Percentiles rank a stretch among this genome's conserved stretches.
These are phyloP conservation scores for Pterulicium gracile DNA, from an alignment of 1,284 basidiomycete genomes.

Conservation along the genomic window DNA sequence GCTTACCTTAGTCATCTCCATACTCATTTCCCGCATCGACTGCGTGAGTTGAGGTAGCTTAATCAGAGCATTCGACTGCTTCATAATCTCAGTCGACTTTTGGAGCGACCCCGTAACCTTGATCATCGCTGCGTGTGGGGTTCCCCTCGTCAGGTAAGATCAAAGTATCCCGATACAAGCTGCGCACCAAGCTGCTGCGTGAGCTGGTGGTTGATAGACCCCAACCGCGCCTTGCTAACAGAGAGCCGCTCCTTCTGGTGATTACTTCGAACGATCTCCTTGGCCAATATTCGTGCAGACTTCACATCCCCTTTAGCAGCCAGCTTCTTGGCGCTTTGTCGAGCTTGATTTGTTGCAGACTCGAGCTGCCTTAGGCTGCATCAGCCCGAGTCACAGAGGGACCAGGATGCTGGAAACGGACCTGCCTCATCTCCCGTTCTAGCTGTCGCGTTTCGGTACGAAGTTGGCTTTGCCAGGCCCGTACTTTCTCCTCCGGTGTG, in stretches of 20 bases:
- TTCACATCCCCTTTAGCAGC: conserved; percentile 90
- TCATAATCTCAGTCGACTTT: conserved; percentile 99
- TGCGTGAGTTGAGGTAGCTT: conserved; percentile 89
- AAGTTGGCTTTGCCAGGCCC: conserved; percentile 81
- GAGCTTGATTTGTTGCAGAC: conserved; percentile 71
- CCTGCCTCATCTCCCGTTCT: conserved; percentile 91
- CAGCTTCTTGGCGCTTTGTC: conserved; percentile 78
- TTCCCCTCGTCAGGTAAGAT: not conserved
- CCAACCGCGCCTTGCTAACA: conserved; percentile 87
- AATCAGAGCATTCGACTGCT: conserved; percentile 85
- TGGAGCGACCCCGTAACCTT: conserved; percentile 96
- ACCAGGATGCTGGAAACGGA: conserved; percentile 28
- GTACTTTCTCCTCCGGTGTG: conserved; percentile 84
- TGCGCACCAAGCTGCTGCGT: conserved; percentile 85
- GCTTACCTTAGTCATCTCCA: conserved; percentile 95
- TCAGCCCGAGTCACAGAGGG: conserved; percentile 14
- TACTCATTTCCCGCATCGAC: conserved; percentile 94
- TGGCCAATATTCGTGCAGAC: conserved; percentile 85
- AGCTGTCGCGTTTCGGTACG: conserved; percentile 71
- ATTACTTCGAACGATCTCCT: conserved; percentile 89
- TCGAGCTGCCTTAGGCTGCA: conserved; percentile 53
- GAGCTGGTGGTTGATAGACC: conserved; percentile 87
- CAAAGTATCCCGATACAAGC: not conserved
- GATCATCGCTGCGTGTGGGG: conserved; percentile 68
- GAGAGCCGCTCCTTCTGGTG: conserved; percentile 92